These are phyloP conservation scores for Pichia ethanolica DNA, from an alignment of 805 yeast species.

Conservation along the genomic window DNA sequence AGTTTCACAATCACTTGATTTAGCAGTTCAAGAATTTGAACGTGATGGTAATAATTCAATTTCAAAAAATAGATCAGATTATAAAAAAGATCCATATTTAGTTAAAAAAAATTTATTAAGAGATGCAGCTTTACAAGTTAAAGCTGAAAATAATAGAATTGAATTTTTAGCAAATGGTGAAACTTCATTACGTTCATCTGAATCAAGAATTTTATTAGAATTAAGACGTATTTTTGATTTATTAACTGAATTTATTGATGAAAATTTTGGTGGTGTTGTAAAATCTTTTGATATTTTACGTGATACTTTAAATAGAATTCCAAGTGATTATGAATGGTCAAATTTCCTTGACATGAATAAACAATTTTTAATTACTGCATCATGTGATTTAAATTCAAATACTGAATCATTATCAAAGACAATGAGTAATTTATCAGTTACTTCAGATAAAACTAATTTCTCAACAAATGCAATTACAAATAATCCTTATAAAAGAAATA, in stretches of 20 bases:
- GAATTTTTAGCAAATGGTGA: slow-evolving; percentile 38
- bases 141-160: slow-evolving; percentile 38
- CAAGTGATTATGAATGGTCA: slow-evolving; percentile 39
- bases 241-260: slow-evolving; percentile 23
- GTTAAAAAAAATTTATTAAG: slow-evolving; percentile 31
- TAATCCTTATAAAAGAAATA: slow-evolving; percentile 28
- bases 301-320: slow-evolving; percentile 27
- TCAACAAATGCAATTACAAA: slow-evolving; percentile 8
- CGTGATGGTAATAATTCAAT: slow-evolving; percentile 5
- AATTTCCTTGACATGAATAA: slow-evolving; percentile 29
- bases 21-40: slow-evolving; percentile 15
- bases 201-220: slow-evolving; percentile 35
- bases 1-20: slow-evolving; percentile 17
- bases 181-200: slow-evolving; percentile 32
- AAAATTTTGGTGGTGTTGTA: slow-evolving; percentile 24
- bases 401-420: slow-evolving; percentile 6
- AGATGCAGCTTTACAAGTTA: slow-evolving; percentile 35
- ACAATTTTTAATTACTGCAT: slow-evolving; percentile 26
- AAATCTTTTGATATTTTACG: slow-evolving; percentile 26
- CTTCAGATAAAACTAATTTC: slow-evolving; percentile 1
- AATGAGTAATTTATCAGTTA: slow-evolving; percentile 12
- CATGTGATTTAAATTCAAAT: background rate
- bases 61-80: slow-evolving; percentile 23
- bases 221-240: slow-evolving; percentile 32
- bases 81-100: slow-evolving; percentile 40